Percentiles rank a stretch among this genome's conserved stretches.
Evolutionary conservation across 177 flowering plant species (phyloP).

Genomic region (Vitis hybrid): DNA sequence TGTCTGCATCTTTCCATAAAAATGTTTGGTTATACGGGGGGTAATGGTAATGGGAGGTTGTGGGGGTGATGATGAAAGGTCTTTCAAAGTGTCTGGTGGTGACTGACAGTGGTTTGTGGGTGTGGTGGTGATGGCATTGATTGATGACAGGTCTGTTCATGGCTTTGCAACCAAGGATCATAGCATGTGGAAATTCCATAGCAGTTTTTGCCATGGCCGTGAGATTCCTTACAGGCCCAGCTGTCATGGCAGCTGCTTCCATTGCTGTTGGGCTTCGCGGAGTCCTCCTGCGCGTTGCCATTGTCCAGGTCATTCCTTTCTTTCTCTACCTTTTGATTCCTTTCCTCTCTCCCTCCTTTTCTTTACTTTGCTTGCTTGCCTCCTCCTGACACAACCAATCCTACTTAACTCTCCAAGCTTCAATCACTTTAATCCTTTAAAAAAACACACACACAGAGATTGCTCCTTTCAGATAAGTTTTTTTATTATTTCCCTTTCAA

Average conservation of each 20-base stretch:
- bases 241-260: conserved; percentile 52
- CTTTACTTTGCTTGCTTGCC: conserved; percentile 4
- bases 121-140: conserved; percentile 5
- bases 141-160: conserved; percentile 42
- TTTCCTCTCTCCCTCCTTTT: not conserved
- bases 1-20: not conserved
- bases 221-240: conserved; percentile 48
- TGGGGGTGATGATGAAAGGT: conserved; percentile 22
- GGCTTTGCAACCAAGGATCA: conserved; percentile 56
- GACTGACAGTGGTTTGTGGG: conserved; percentile 10
- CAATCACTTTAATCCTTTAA: conserved; percentile 1
- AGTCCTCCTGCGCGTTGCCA: conserved; percentile 39
- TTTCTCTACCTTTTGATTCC: not conserved
- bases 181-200: conserved; percentile 45
- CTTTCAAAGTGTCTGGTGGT: conserved; percentile 1
- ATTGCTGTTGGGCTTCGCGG: conserved; percentile 42
- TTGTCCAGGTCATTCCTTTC: conserved; percentile 30
- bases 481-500: conserved; percentile 7
- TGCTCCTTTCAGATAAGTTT: conserved; percentile 14
- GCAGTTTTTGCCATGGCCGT: conserved; percentile 46
- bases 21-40: not conserved
- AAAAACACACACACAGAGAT: not conserved
- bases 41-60: conserved; percentile 10
- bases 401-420: conserved; percentile 14
- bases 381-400: conserved; percentile 28